Conservation (phyloP, 2,329 filamentous ascomycete genomes). For the Colletotrichum musae region DNA sequence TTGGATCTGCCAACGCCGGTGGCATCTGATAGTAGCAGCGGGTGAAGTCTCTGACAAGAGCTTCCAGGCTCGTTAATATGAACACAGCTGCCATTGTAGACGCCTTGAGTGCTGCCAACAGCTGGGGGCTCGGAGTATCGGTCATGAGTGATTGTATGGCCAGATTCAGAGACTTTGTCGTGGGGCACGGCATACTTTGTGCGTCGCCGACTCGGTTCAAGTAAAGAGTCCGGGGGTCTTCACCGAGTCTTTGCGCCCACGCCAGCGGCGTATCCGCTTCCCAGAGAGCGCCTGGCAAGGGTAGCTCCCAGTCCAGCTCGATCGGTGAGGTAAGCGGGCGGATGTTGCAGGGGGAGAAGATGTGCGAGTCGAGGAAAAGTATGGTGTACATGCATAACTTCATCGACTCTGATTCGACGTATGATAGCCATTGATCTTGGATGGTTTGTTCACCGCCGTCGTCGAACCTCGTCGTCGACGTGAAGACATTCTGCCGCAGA, state of each 20-base stretch:
- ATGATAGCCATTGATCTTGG: conserved; percentile 46
- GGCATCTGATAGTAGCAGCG: conserved; percentile 53
- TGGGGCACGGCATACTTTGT: conserved; percentile 42
- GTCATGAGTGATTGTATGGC: conserved; percentile 52
- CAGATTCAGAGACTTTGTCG: conserved; percentile 47
- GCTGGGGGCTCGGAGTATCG: conserved; percentile 44
- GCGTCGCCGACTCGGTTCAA: conserved; percentile 38
- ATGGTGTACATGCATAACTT: conserved; percentile 49
- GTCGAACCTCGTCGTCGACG: conserved; percentile 60
- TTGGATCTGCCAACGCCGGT: conserved; percentile 49
- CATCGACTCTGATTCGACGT: conserved; percentile 49
- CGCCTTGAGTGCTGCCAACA: conserved; percentile 44
- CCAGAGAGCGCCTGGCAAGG: conserved; percentile 48
- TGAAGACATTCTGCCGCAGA: conserved; percentile 45
- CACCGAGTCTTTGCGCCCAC: conserved; percentile 46
- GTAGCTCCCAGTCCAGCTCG: conserved; percentile 53
- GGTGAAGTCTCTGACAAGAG: conserved; percentile 51
- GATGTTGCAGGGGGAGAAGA: conserved; percentile 49
- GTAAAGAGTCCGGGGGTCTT: conserved; percentile 40
- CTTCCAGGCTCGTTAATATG: conserved; percentile 48
- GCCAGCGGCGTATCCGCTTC: conserved; percentile 47
- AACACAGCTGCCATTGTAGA: conserved; percentile 48
- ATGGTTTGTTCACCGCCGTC: conserved; percentile 56
- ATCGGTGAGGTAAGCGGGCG: conserved; percentile 48
- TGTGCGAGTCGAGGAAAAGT: conserved; percentile 49